Evolutionary conservation across 371 early-diverging fungal species (phyloP).

Genomic region (Mortierella polycephala): DNA sequence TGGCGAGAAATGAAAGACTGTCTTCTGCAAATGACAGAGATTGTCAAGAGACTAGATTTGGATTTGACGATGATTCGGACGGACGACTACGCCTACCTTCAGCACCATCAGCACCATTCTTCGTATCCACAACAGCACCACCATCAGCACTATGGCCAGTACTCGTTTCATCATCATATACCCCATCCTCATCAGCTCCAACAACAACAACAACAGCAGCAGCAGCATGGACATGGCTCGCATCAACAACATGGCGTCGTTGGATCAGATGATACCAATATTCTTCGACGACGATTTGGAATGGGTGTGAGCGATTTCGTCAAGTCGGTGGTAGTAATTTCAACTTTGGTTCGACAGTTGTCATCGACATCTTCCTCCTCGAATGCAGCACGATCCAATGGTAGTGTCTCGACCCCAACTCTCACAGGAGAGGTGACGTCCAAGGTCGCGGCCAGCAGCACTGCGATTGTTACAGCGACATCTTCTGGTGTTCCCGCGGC

Average conservation of each 20-base stretch:
- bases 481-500: constrained; percentile 1
- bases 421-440: neutral
- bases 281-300: constrained; percentile 40
- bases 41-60: constrained; percentile 45
- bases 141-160: constrained; percentile 18
- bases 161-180: constrained; percentile 7
- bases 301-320: constrained; percentile 48
- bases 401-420: no score
- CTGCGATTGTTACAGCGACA: constrained; percentile 7
- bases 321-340: constrained; percentile 44
- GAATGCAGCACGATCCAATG: neutral
- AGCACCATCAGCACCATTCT: constrained; percentile 6
- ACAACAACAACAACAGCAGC: constrained; percentile 4
- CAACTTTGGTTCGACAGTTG: constrained; percentile 35
- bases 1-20: constrained; percentile 52
- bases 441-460: neutral
- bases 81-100: constrained; percentile 21
- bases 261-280: constrained; percentile 20
- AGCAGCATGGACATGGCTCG: constrained; percentile 13
- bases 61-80: constrained; percentile 45
- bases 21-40: constrained; percentile 50
- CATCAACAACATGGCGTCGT: constrained; percentile 13
- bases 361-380: constrained; percentile 8
- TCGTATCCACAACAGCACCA: neutral
- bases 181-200: constrained; percentile 25